These are phyloP conservation scores for Achaetomium macrosporum DNA, from an alignment of 2,329 filamentous ascomycete species.

Conservation along the genomic window DNA sequence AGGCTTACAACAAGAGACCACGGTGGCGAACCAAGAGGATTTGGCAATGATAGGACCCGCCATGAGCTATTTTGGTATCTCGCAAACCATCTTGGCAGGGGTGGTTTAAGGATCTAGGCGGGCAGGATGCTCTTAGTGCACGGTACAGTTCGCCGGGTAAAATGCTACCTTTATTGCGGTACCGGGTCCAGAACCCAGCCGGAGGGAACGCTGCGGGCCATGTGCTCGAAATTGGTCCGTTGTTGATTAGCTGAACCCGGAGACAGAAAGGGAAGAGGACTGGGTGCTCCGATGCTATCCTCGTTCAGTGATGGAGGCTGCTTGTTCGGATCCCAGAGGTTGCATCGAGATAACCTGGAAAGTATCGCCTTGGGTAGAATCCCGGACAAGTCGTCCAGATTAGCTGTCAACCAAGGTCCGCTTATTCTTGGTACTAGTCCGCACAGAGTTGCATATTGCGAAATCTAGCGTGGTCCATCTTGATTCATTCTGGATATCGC, in stretches of 20 bases:
- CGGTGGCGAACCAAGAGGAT: background rate
- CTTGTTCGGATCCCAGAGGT: background rate
- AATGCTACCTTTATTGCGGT: conserved; percentile 12
- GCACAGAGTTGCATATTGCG: too few relatives aligned
- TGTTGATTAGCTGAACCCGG: background rate
- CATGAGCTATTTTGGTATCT: conserved; percentile 7
- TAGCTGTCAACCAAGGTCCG: too few relatives aligned
- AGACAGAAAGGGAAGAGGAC: conserved; percentile 7
- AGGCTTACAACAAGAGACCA: conserved; percentile 1
- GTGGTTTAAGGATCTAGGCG: background rate
- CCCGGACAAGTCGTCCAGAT: too few relatives aligned
- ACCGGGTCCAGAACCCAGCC: conserved; percentile 11
- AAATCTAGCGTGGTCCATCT: too few relatives aligned
- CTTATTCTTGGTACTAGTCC: too few relatives aligned
- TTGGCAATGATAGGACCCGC: background rate
- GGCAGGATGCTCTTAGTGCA: background rate
- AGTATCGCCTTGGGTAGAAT: too few relatives aligned
- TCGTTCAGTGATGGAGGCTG: background rate
- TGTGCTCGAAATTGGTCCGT: background rate
- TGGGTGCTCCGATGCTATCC: conserved; percentile 1
- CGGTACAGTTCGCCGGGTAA: conserved; percentile 6
- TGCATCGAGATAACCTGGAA: too few relatives aligned
- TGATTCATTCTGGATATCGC: too few relatives aligned
- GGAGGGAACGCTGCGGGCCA: conserved; percentile 1
- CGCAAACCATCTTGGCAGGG: conserved; percentile 7